These are phyloP conservation scores for Debaryomyces subglobosus DNA, from an alignment of 1,139 yeast genomes.

Conservation along the genomic window DNA sequence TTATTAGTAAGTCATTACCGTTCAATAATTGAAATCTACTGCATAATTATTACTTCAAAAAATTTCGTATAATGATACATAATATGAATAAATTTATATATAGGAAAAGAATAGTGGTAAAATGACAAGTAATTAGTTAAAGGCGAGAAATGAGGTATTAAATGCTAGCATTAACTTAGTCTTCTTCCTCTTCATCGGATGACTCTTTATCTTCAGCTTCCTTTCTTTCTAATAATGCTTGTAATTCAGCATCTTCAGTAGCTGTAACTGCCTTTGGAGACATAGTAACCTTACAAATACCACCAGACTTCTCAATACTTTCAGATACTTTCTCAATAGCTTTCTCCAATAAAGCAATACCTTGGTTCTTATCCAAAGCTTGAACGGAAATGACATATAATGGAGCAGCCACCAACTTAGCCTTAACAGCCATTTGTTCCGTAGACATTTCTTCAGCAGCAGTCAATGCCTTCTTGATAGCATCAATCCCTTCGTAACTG, in stretches of 20 bases:
- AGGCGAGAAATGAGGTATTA: conserved; percentile 4
- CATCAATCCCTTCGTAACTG: conserved; percentile 97
- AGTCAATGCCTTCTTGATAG: conserved; percentile 84
- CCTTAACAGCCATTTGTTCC: conserved; percentile 84
- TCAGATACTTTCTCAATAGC: conserved; percentile 79
- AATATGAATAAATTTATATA: conserved; percentile 13
- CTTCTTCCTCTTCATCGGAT: conserved; percentile 48
- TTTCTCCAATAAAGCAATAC: conserved; percentile 73
- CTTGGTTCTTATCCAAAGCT: conserved; percentile 88
- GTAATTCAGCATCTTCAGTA: conserved; percentile 96
- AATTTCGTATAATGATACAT: conserved; percentile 8
- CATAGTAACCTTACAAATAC: conserved; percentile 91
- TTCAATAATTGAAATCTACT: conserved; percentile 13
- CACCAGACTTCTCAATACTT: conserved; percentile 74
- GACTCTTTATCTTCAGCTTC: conserved; percentile 51
- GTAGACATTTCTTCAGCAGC: conserved; percentile 87
- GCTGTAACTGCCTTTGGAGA: conserved; percentile 99
- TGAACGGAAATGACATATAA: conserved; percentile 91
- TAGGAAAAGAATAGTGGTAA: conserved; percentile 8
- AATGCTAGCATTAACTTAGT: conserved; percentile 4
- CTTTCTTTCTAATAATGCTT: conserved; percentile 75
- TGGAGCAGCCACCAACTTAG: conserved; percentile 97
- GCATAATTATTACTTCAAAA: conserved; percentile 8
- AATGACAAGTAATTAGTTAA: conserved; percentile 7
- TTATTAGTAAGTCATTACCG: conserved; percentile 33